Evolutionary conservation across 1,139 yeast genomes (phyloP), one percentile per base, ranked within the genome.

Genomic region (Sugiyamaella paludigena): DNA sequence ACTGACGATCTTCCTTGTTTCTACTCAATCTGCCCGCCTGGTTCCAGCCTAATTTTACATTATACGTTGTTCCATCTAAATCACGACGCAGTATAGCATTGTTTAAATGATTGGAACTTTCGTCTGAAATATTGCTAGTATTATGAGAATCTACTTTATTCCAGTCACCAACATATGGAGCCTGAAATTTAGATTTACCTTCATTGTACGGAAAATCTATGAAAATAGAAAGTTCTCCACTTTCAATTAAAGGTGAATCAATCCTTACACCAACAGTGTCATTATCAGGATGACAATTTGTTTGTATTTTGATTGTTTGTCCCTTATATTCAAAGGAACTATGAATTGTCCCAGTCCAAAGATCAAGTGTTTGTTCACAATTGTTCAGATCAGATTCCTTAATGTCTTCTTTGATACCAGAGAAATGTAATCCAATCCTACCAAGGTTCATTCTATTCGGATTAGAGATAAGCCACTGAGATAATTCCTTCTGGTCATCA

Each of bases 401-500:
- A 2, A 35, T 11, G 12, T 33, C 26, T 29, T 31, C 36, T 19
- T 19, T 19, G 24, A 19, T 19, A 19, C 24, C 24, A 24, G 36
- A 35, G 30, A 45, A 42, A 33, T 33, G 26, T 9, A 49, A 28
- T 9, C 52, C 49, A 15, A 49, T 28, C 33, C 52, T 38, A 16
- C 43, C 52, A 13, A 49, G 38, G 34, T 49, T 49, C 43, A 49
- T 33, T 34, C 52, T 36, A 31, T 49, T 49, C 9, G 52, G 52
- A 36, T 49, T 49, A 27, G 52, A 43, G 19, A 49, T 42, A n/a
- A 49, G 36, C 52, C 52, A 49, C 32, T 49, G 49, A 26, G 47
- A 36, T 15, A 49, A 34, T 34, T 49, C 52, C 40, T 49, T 33
- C 16, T 49, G 52, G n/a, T 49, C 49, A 19, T 19, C 24, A 40